Conservation (phyloP, 2,329 filamentous ascomycete genomes). For the Neonectria magnoliae region DNA sequence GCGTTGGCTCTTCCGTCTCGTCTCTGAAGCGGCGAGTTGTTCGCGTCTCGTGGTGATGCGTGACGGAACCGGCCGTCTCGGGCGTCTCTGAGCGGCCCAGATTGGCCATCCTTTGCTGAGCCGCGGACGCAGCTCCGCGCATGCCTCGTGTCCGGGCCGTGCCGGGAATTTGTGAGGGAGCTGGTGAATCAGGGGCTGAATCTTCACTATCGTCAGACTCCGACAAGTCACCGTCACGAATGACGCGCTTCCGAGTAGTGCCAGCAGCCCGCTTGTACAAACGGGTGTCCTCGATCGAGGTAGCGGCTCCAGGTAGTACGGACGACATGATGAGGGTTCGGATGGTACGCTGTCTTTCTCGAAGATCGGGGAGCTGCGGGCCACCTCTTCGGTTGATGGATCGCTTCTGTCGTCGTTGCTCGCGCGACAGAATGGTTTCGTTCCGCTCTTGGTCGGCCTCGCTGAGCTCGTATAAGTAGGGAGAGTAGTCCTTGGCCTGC, state of each 20-base stretch:
- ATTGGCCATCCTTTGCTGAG: conserved; percentile 87
- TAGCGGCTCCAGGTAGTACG: conserved; percentile 87
- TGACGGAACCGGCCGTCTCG: conserved; percentile 69
- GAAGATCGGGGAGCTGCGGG: conserved; percentile 92
- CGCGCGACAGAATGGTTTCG: conserved; percentile 91
- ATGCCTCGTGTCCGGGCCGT: conserved; percentile 89
- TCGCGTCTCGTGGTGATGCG: conserved; percentile 77
- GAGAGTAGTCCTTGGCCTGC: conserved; percentile 92
- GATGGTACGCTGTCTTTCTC: conserved; percentile 92
- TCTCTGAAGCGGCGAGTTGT: conserved; percentile 75
- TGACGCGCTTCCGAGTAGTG: conserved; percentile 64
- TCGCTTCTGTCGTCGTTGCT: conserved; percentile 93
- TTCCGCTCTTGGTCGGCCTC: conserved; percentile 90
- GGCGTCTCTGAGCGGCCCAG: conserved; percentile 88
- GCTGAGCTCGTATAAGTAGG: conserved; percentile 92
- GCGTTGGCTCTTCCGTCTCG: conserved; percentile 79
- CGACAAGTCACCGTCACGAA: conserved; percentile 74
- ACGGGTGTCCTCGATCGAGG: conserved; percentile 82
- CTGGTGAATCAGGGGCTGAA: conserved; percentile 86
- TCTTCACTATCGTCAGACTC: conserved; percentile 95
- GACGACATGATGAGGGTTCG: conserved; percentile 92
- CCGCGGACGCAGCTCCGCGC: conserved; percentile 86
- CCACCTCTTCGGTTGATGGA: conserved; percentile 94
- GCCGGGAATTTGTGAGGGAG: conserved; percentile 74
- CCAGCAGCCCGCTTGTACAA: conserved; percentile 82